phyloP scores from a whole-genome alignment of 2,329 filamentous ascomycete species.

The Penicillium sp. region DNA sequence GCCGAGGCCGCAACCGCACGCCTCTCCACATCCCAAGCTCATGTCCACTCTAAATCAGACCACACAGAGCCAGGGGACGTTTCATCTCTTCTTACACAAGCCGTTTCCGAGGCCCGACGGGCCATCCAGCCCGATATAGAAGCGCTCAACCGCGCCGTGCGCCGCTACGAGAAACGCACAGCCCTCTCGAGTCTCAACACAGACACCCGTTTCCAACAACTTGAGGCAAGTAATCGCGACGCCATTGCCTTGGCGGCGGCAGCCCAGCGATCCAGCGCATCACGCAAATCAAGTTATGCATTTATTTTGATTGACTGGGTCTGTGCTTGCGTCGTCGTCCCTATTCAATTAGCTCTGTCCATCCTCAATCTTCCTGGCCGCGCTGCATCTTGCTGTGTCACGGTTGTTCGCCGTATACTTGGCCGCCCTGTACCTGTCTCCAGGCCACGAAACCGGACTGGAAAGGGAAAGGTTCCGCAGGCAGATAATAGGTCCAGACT shows the following conservation, averaged over 20 bases:
- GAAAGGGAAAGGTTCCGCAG: constrained; percentile 29
- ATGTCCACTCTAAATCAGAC: constrained; percentile 12
- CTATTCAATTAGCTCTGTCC: constrained; percentile 36
- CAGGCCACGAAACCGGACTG: neutral
- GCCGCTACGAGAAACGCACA: constrained; percentile 88
- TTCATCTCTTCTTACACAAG: constrained; percentile 44
- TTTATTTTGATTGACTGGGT: constrained; percentile 41
- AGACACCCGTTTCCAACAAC: constrained; percentile 71
- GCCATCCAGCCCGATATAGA: constrained; percentile 81
- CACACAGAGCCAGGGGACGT: constrained; percentile 43
- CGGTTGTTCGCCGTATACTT: constrained; percentile 12
- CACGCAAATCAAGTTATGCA: constrained; percentile 29
- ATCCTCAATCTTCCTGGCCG: constrained; percentile 37
- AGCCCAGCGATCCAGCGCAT: constrained; percentile 50
- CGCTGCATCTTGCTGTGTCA: constrained; percentile 24
- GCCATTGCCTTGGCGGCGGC: constrained; percentile 80
- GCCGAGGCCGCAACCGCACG: constrained; percentile 41
- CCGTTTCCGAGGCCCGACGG: constrained; percentile 62
- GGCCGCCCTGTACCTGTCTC: constrained; percentile 4
- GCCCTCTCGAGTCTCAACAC: constrained; percentile 75
- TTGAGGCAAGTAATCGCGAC: constrained; percentile 75
- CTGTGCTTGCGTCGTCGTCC: constrained; percentile 41
- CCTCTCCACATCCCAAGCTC: constrained; percentile 8
- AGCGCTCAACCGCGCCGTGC: constrained; percentile 82
- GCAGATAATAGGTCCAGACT: constrained; percentile 1